A percentile compares a stretch with the other conserved stretches of the same genome.
Conservation (phyloP, 768 basidiomycete genomes). For the Trametopsis cervina region DNA sequence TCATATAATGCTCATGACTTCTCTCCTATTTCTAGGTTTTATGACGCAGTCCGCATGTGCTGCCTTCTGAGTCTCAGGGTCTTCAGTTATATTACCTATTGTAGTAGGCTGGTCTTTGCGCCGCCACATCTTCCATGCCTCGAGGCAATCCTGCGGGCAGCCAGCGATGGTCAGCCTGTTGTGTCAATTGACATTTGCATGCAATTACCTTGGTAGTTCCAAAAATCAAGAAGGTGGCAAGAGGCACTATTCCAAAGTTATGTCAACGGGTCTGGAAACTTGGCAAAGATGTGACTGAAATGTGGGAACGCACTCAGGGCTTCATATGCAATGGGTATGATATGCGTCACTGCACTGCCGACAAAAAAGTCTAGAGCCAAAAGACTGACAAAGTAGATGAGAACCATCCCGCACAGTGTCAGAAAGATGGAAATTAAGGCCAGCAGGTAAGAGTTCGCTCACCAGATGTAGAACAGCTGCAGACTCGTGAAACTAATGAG, state of each 20-base stretch:
- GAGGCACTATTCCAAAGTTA: conserved; percentile 13
- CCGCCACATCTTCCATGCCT: conserved; percentile 4
- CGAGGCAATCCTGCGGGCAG: background rate
- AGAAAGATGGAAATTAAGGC: background rate
- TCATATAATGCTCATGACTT: too few relatives aligned
- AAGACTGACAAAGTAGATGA: conserved; percentile 5
- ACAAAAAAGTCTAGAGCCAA: conserved; percentile 4
- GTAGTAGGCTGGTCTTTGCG: too few relatives aligned
- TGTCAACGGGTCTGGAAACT: background rate
- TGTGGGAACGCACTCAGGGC: conserved; percentile 7
- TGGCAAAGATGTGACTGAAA: background rate
- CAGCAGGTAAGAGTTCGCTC: background rate
- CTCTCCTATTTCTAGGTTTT: too few relatives aligned
- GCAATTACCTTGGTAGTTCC: conserved; percentile 2
- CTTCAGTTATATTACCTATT: too few relatives aligned
- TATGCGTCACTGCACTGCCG: conserved; percentile 1
- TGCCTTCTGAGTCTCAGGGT: too few relatives aligned
- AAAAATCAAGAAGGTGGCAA: conserved; percentile 14
- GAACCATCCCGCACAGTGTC: background rate
- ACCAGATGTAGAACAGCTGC: conserved; percentile 11
- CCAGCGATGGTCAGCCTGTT: too few relatives aligned
- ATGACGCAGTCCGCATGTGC: too few relatives aligned
- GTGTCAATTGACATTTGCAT: too few relatives aligned
- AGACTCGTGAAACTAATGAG: conserved; percentile 6
- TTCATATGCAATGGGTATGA: conserved; percentile 10